Evolutionary conservation across 768 basidiomycete species (phyloP), one percentile per base, ranked within the genome.

Genomic region (Agrocybe pediades): DNA sequence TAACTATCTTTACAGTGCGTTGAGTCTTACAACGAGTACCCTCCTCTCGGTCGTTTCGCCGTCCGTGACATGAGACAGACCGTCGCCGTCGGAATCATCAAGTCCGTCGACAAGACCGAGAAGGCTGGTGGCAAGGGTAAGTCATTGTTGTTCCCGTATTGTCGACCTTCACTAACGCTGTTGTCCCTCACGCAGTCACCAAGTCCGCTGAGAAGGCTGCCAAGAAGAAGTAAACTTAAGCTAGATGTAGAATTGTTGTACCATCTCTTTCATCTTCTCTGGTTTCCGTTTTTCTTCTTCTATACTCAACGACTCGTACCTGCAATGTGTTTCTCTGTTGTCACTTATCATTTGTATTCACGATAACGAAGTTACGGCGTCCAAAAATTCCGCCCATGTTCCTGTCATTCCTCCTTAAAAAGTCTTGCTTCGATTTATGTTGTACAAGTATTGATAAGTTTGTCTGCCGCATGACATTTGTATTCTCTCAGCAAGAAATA

Each of bases 21-120:
- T 59, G 75, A 95, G 82, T 84, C 89, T 39, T 97, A 95, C 85
- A 87, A 88, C 70, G 91, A 95, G 76, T 99, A 98, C 80, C 96
- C 97, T 65, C 97, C 97, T 76, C 89, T 99, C 62, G 96, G 97
- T 82, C 95, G 96, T 74, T 96, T 96, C 79, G 95, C 95, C 68
- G 95, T 97, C 74, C 95, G 95, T 88, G 95, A 97, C 84, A 97
- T 98, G 95, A 90, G 95, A 74, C 95, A 98, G 81, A 97, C 96
- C 59, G 96, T 99, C 60, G 95, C 95, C 62, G 95, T 97, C 67
- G 95, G 95, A 77, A 90, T 98, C 80, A 97, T 98, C 85, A 98
- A 98, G 83, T 85, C 86, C 57, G 95, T 97, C 60, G 95, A 97
- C 50, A 96, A 95, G 87, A 84, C 92, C 62, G 94, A 95, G 54